Evolutionary conservation across 1,284 basidiomycete species (phyloP), one percentile per base, ranked within the genome.

Genomic region (Psilocybe mexicana): DNA sequence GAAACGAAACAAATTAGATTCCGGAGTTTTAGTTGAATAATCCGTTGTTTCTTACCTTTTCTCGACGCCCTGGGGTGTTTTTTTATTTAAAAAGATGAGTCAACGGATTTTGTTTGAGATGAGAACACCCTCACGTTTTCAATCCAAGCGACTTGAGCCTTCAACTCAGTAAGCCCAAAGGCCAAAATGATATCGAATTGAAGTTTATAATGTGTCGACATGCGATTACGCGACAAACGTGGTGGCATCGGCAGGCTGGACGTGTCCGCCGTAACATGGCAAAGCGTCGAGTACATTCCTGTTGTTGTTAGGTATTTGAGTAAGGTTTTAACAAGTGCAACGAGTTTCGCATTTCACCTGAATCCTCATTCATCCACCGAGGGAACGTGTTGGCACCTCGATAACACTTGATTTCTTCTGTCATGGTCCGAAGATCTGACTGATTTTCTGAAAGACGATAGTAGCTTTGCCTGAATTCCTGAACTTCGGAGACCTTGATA

Each of bases 161-260:
- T 75, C 52, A 80, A 67, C 61, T 81, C 79, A 0, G 80, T 79
- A 46, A 78, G 60, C 3, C 79, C 80, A 49, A 82, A 77, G 10
- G 77, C 61, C 33, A 81, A 59, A 12, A 81, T 65, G 3, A 82
- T 64, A 11, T 76, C 72, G 56, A 73, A 75, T 1, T 69, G 60
- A 12, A 78, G 52, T 5, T 58, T 50, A 46, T 75, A 79, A 56
- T 78, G 78, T 23, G 52, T 51, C 2, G 57, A 47, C 10, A 61
- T 63, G 4, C 61, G 64, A 40, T 59, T 42, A 51, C 52, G 52
- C 23, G 52, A 58, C 3, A 51, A 50, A 25, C 57, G 63, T 5
- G 57, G 64, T 26, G 59, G 45, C 25, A 66, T 58, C 7, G 69
- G 68, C 7, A 73, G 53, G 18, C 66, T 64, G 12, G 74, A 69